These are phyloP conservation scores for Alternaria sp. DNA, from an alignment of 2,329 filamentous ascomycete genomes.

Conservation along the genomic window DNA sequence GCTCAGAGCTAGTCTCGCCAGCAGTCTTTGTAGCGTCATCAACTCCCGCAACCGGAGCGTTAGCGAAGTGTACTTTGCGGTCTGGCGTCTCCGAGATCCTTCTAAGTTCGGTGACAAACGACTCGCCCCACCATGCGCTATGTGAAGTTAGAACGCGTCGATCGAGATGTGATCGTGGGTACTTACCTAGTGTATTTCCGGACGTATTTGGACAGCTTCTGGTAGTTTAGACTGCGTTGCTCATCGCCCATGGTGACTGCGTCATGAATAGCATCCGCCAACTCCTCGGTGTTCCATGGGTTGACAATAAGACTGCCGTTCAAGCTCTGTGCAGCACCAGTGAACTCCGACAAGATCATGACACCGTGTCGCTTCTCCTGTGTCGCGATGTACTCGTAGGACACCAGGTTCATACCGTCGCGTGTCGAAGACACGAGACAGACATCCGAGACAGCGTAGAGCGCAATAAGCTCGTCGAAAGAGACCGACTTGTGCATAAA, in stretches of 20 bases:
- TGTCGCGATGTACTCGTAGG: constrained; percentile 96
- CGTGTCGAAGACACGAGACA: constrained; percentile 94
- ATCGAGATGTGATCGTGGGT: not conserved
- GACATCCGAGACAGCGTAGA: constrained; percentile 91
- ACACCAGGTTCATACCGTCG: constrained; percentile 98
- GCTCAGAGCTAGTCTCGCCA: constrained; percentile 1
- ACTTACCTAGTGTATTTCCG: constrained; percentile 87
- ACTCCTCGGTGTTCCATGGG: constrained; percentile 97
- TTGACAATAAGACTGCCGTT: constrained; percentile 95
- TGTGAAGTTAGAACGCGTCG: constrained; percentile 23
- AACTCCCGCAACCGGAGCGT: constrained; percentile 11
- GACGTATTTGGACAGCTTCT: constrained; percentile 92
- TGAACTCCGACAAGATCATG: constrained; percentile 96
- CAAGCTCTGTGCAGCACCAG: constrained; percentile 90
- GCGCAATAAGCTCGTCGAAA: constrained; percentile 91
- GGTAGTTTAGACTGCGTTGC: constrained; percentile 83
- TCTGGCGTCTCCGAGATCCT: constrained; percentile 62
- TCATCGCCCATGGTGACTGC: constrained; percentile 96
- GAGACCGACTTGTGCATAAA: constrained; percentile 96
- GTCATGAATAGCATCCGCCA: constrained; percentile 91
- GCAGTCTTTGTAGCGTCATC: constrained; percentile 4
- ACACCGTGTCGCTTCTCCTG: constrained; percentile 89
- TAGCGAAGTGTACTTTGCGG: constrained; percentile 51
- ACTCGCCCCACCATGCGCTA: constrained; percentile 93
- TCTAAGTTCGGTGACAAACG: constrained; percentile 83